phyloP scores from a whole-genome alignment of 73 alveolate species.

The Stentor coeruleus region DNA sequence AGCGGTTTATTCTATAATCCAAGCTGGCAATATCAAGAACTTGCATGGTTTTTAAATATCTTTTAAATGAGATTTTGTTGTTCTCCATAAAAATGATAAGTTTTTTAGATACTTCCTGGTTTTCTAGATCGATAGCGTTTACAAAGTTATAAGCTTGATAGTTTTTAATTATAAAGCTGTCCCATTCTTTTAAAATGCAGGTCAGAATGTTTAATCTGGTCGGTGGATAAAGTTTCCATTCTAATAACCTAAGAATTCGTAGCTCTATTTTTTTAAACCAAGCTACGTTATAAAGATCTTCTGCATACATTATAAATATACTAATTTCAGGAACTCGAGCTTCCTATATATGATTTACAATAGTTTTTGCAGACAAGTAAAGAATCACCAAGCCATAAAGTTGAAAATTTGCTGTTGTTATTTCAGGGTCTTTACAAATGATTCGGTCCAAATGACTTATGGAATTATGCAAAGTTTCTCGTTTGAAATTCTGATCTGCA shows the following conservation, averaged over 20 bases:
- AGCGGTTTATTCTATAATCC: too few relatives aligned
- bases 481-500: conserved; percentile 68
- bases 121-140: too few relatives aligned
- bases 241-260: conserved; percentile 13
- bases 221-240: conserved; percentile 39
- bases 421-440: conserved; percentile 46
- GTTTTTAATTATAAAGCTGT: too few relatives aligned
- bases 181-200: conserved; percentile 45
- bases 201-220: conserved; percentile 30
- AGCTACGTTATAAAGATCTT: conserved; percentile 50
- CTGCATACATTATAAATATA: conserved; percentile 58
- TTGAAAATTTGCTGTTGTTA: conserved; percentile 64
- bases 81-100: too few relatives aligned
- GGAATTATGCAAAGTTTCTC: conserved; percentile 82
- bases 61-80: too few relatives aligned
- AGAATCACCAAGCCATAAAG: conserved; percentile 79
- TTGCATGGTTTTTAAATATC: too few relatives aligned
- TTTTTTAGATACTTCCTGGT: too few relatives aligned
- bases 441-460: conserved; percentile 67
- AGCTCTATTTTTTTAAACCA: conserved; percentile 35
- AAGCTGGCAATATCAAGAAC: too few relatives aligned
- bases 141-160: too few relatives aligned
- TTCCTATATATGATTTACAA: conserved; percentile 36
- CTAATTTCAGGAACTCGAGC: conserved; percentile 54
- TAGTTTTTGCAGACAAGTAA: conserved; percentile 82